These are phyloP conservation scores for Xerocomus brunneocitrinus DNA, from an alignment of 768 basidiomycete genomes.

Conservation along the genomic window DNA sequence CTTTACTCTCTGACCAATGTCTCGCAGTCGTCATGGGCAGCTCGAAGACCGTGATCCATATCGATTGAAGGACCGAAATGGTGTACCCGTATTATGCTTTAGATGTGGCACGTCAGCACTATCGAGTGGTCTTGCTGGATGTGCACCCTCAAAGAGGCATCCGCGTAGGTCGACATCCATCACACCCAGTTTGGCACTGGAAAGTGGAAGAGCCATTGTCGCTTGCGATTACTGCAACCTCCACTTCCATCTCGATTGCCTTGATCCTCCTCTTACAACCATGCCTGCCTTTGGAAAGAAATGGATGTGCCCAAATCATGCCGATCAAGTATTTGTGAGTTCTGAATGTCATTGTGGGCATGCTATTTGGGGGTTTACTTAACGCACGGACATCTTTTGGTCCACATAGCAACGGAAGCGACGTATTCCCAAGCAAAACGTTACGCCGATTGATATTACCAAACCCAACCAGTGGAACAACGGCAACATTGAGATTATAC, in stretches of 20 bases:
- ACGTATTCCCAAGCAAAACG: slow-evolving; percentile 70
- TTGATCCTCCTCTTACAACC: slow-evolving; percentile 81
- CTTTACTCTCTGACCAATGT: slow-evolving; percentile 1
- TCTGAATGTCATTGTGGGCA: neutral
- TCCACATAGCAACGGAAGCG: slow-evolving; percentile 64
- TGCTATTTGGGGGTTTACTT: neutral
- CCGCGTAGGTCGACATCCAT: slow-evolving; percentile 44
- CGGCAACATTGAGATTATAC: slow-evolving; percentile 86
- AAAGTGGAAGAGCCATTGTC: slow-evolving; percentile 70
- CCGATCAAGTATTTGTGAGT: slow-evolving; percentile 79
- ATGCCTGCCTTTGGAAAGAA: slow-evolving; percentile 88
- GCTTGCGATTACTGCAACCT: slow-evolving; percentile 94
- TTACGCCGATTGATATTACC: slow-evolving; percentile 68
- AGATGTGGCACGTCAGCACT: slow-evolving; percentile 81
- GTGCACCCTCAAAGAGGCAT: slow-evolving; percentile 51
- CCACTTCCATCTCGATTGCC: slow-evolving; percentile 96
- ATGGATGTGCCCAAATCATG: slow-evolving; percentile 99
- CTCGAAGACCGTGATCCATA: slow-evolving; percentile 89
- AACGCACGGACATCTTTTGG: neutral
- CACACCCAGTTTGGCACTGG: slow-evolving; percentile 38
- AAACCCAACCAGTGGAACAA: slow-evolving; percentile 77
- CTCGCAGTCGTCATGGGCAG: slow-evolving; percentile 72
- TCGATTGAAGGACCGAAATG: slow-evolving; percentile 81
- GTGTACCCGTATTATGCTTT: slow-evolving; percentile 83
- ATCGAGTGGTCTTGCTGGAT: slow-evolving; percentile 48